Evolutionary conservation across 352 stramenopile species (phyloP), one percentile per base, ranked within the genome.

Genomic region (Phytopythium helicoides): DNA sequence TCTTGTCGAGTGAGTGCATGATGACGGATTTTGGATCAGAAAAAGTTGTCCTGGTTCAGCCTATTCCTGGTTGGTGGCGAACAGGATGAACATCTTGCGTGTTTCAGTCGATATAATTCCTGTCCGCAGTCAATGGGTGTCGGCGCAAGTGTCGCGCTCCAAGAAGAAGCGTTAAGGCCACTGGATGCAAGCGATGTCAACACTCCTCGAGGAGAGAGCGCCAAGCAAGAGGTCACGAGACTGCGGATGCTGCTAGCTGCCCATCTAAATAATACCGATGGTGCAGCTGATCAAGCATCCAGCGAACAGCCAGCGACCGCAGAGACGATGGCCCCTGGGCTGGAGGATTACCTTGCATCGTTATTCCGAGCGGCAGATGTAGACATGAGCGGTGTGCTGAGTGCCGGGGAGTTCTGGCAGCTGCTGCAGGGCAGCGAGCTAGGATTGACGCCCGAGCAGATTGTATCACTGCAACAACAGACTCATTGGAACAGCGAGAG

Each of bases 101-200:
- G n/a, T n/a, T n/a, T n/a, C n/a, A n/a, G n/a, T n/a, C n/a, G n/a
- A n/a, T n/a, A n/a, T n/a, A n/a, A n/a, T n/a, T n/a, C n/a, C n/a
- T n/a, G n/a, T n/a, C n/a, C n/a, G 42, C 16, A 1, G 12, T n/a
- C 22, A 12, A 61, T 66, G 58, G 58, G 52, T 15, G 40, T 47
- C 5, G 52, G 41, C 12, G 41, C 46, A 37, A 65, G 46, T 25
- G 18, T 49, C 16, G 47, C 35, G 7, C 16, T 67, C 7, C 26
- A 58, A 7, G 39, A 19, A 21, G 60, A 65, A n/a, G 22, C 35
- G 3, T 25, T 45, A 23, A 44, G 49, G 21, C 60, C 60, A 28
- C 40, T 68, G 10, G 60, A 68, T 36, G 60, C 49, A 16, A 65
- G 56, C 15, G 60, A 68, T 28, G 56, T 68, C n/a, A 39, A 62